Evolutionary conservation across 495 filamentous ascomycete genomes (phyloP).

Genomic region (Podospora bellae-mahoneyi): DNA sequence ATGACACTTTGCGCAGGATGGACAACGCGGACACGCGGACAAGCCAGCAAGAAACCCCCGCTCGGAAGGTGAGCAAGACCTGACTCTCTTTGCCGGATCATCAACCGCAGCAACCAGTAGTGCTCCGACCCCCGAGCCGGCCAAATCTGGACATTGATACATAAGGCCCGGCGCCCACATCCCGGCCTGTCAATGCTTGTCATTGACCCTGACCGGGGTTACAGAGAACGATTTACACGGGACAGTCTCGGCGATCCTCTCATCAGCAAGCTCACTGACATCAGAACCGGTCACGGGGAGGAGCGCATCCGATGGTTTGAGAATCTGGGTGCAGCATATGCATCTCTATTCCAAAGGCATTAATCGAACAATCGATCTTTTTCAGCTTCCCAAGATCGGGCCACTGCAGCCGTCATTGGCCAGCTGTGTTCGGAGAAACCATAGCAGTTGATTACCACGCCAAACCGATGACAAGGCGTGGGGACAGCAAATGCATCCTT

Average conservation of each 20-base stretch:
- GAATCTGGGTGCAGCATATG: neutral
- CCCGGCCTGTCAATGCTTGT: neutral
- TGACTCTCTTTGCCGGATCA: neutral
- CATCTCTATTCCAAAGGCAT: neutral
- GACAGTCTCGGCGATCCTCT: neutral
- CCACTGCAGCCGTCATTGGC: slow-evolving; percentile 8
- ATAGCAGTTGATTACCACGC: neutral
- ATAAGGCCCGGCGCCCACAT: neutral
- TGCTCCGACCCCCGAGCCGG: slow-evolving; percentile 1
- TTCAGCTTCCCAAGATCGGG: slow-evolving; percentile 5
- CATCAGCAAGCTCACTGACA: neutral
- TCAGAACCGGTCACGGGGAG: neutral
- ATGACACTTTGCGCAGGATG: neutral
- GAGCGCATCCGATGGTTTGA: neutral
- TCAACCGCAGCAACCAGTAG: neutral
- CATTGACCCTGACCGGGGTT: neutral
- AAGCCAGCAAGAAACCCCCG: neutral
- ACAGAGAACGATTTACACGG: neutral
- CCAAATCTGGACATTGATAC: neutral
- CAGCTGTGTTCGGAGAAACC: neutral
- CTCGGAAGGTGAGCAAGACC: neutral
- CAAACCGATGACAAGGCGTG: neutral
- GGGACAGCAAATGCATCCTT: neutral
- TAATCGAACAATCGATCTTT: slow-evolving; percentile 4
- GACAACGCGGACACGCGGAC: neutral